Percentiles rank a stretch among this genome's conserved stretches.
phyloP scores from a whole-genome alignment of 192 early-diverging fungal species.

The Coemansia sp. region DNA sequence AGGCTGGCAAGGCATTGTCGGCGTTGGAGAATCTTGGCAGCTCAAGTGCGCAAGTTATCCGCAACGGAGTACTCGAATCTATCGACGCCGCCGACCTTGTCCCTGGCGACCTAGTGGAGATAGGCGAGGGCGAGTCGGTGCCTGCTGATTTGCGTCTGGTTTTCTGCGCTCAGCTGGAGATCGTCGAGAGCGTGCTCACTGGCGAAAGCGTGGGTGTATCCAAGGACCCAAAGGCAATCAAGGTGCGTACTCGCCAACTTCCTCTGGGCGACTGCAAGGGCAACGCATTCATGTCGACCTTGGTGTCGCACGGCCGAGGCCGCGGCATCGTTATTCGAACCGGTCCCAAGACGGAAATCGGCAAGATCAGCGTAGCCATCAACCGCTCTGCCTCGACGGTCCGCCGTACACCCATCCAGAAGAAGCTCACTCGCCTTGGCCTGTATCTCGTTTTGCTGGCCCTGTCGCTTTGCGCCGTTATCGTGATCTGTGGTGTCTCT shows the following conservation, averaged over 20 bases:
- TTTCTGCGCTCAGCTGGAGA: conserved; percentile 63
- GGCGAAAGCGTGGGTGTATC: conserved; percentile 72
- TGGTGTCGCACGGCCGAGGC: conserved; percentile 87
- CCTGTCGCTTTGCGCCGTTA: conserved; percentile 76
- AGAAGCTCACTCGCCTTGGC: conserved; percentile 79
- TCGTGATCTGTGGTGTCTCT: conserved; percentile 81
- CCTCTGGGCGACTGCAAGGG: conserved; percentile 93
- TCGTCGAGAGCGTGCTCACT: conserved; percentile 72
- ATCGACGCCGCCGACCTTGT: conserved; percentile 79
- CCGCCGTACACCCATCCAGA: conserved; percentile 69
- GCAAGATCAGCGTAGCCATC: conserved; percentile 91
- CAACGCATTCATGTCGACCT: conserved; percentile 96
- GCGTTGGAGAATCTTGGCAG: conserved; percentile 84
- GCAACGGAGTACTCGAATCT: conserved; percentile 74
- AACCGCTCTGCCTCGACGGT: conserved; percentile 58
- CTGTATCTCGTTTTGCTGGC: conserved; percentile 83
- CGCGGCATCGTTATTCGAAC: conserved; percentile 93
- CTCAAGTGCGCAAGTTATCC: conserved; percentile 75
- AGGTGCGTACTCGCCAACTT: conserved; percentile 52
- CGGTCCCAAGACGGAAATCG: conserved; percentile 89
- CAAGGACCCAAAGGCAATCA: conserved; percentile 62
- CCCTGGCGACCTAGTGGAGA: conserved; percentile 85
- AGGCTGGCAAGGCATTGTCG: conserved; percentile 92
- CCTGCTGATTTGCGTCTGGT: conserved; percentile 84
- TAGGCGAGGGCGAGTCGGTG: conserved; percentile 85